phyloP scores from a whole-genome alignment of 441 rosid species.

The Metrosideros polymorpha region DNA sequence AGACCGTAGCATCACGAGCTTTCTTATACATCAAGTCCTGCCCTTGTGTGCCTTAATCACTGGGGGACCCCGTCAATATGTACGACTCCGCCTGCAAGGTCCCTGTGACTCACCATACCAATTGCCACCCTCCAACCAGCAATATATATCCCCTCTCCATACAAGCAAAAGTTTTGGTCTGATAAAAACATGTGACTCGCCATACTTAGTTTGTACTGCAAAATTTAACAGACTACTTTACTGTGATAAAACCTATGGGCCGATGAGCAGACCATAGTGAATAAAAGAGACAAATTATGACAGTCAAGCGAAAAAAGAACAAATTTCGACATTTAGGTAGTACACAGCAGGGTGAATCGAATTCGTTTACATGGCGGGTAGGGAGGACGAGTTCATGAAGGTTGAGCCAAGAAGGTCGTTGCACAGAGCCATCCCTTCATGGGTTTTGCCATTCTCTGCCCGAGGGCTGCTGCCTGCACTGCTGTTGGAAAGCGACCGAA shows the following conservation, averaged over 20 bases:
- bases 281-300: background rate
- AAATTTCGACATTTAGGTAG: background rate
- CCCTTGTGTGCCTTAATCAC: background rate
- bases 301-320: background rate
- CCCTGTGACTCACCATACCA: background rate
- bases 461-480: slow-evolving; percentile 70
- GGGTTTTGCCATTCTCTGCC: slow-evolving; percentile 36
- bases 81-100: background rate
- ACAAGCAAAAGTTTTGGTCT: background rate
- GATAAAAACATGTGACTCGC: background rate
- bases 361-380: slow-evolving; percentile 13
- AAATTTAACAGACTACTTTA: background rate
- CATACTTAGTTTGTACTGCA: background rate
- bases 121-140: background rate
- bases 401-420: slow-evolving; percentile 21
- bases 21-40: background rate
- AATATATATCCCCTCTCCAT: background rate
- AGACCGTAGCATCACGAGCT: background rate
- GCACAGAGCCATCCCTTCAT: slow-evolving; percentile 22
- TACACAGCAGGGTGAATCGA: background rate
- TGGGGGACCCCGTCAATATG: background rate
- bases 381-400: slow-evolving; percentile 14
- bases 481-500: slow-evolving; percentile 61
- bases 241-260: background rate
- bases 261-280: background rate